Evolutionary conservation across 2,329 filamentous ascomycete genomes (phyloP).

Genomic region (Monilinia vaccinii-corymbosi): DNA sequence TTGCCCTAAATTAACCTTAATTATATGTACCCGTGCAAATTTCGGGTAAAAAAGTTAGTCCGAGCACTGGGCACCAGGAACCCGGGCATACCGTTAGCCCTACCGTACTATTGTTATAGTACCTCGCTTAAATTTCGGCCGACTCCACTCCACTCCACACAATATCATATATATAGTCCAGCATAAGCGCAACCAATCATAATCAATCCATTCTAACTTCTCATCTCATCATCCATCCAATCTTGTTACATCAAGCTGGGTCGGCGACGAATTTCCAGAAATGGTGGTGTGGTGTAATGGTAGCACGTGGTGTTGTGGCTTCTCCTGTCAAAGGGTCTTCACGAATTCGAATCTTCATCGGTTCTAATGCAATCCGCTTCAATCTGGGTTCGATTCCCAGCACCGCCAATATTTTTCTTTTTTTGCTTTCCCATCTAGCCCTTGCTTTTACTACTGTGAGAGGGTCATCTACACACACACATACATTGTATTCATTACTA

Average conservation of each 20-base stretch:
- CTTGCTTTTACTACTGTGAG: background rate
- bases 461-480: too few species aligned
- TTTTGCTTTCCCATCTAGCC: background rate
- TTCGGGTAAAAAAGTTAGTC: background rate
- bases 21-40: background rate
- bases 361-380: background rate
- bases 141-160: too few species aligned
- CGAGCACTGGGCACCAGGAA: background rate
- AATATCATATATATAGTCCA: too few species aligned
- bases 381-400: slow-evolving; percentile 12
- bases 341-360: background rate
- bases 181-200: fast-evolving
- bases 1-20: too few species aligned
- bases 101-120: too few species aligned
- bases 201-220: background rate
- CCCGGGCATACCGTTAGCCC: background rate
- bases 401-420: background rate
- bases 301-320: slow-evolving; percentile 11
- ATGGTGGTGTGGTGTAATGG: slow-evolving; percentile 11
- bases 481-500: too few species aligned
- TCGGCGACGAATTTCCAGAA: background rate
- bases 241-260: background rate
- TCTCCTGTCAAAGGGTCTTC: slow-evolving; percentile 1
- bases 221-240: background rate
- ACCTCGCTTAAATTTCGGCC: background rate